Evolutionary conservation across 129 eudicot genomes (phyloP).

Genomic region (Ambrosia trifida): DNA sequence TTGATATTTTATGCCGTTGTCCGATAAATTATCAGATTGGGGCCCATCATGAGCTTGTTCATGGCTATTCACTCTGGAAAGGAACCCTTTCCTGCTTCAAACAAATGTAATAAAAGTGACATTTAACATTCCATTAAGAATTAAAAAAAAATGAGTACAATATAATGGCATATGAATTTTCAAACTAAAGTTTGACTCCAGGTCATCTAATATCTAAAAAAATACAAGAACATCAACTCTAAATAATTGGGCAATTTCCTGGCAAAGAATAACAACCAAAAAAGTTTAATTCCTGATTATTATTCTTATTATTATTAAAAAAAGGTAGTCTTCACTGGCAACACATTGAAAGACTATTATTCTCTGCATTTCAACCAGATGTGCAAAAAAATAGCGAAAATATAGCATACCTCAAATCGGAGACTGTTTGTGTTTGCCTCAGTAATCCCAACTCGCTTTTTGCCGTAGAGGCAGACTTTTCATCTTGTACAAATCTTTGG

Average conservation of each 20-base stretch:
- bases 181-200: background rate
- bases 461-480: constrained; percentile 52
- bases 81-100: constrained; percentile 77
- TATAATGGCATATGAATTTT: background rate
- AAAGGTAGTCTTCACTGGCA: constrained; percentile 4
- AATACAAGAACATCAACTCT: background rate
- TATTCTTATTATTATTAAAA: background rate
- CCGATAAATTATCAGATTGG: constrained; percentile 43
- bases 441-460: constrained; percentile 75
- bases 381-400: background rate
- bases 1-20: constrained; percentile 31
- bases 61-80: constrained; percentile 50
- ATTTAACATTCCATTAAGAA: constrained; percentile 10
- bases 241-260: background rate
- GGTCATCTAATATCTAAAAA: constrained; percentile 2
- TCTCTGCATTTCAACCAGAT: constrained; percentile 12
- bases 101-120: constrained; percentile 10
- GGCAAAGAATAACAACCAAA: background rate
- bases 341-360: constrained; percentile 11
- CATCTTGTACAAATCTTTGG: constrained; percentile 47
- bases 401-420: constrained; percentile 63
- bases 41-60: constrained; percentile 35
- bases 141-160: background rate
- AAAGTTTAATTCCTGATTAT: background rate
- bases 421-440: constrained; percentile 73